Base-by-base conservation (phyloP, 139 green algal genomes). In the Astrephomene gubernaculifera region DNA sequence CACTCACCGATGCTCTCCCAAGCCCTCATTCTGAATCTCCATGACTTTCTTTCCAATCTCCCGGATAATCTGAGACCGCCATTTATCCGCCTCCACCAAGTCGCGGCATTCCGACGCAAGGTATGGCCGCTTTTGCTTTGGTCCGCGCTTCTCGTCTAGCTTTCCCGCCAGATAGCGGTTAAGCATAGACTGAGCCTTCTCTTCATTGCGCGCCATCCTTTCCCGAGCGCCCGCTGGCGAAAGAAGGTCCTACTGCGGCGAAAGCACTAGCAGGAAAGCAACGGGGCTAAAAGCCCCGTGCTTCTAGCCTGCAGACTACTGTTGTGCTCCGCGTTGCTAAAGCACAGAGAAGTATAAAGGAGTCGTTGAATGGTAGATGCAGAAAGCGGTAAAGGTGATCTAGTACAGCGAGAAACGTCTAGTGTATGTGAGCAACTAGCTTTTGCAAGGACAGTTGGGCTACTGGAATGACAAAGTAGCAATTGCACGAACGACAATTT, bases 11-110 rank as follows among this genome's bases (percentile, higher is more conserved):
- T 99, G 94, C 87, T 99, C 98, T 0, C 97, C 97, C 25, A 99
- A 90, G 0, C 95, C 98, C 41, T 95, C 96, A 87, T 99, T 99
- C 89, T 99, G 98, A n/a, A 99, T 99, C 73, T 99, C 97, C 94
- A 98, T 98, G 24, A 99, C 98, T 86, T 99, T 99, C 52, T 91
- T 88, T 1, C 96, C 97, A 49, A 99, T 97, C 45, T 99, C 98
- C 9, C 96, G 84, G 36, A 99, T 87, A 53, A 99, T 97, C 72
- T 99, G 96, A 80, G 97, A 94, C 53, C 98, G 89, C 97, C 97
- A 99, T 80, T 94, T 97, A 91, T 99, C 98, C 17, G 96, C 96
- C 74, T 99, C 94, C 57, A 95, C 92, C 25, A 99, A 72, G 88
- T 99, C 98, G 39, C 90, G 80, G 87, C 94, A 98, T 88, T 99